Conservation (phyloP, 441 rosid species). For the Jatropha podagrica region DNA sequence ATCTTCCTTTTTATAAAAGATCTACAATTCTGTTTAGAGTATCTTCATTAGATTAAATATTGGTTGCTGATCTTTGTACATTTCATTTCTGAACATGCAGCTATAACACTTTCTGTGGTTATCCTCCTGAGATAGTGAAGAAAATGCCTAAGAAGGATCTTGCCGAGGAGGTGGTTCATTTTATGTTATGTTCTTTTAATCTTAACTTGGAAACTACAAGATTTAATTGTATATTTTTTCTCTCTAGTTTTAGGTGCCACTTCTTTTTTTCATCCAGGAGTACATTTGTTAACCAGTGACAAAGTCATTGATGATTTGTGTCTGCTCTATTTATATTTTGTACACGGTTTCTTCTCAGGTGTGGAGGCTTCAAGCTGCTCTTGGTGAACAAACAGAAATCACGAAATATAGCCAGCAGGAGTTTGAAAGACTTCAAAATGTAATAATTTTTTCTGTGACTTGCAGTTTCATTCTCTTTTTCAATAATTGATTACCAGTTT, state of each 20-base stretch:
- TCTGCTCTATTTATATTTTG: not conserved
- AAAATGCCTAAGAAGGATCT: conserved; percentile 96
- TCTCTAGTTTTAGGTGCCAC: not conserved
- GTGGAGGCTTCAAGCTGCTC: conserved; percentile 98
- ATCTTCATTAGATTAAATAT: not conserved
- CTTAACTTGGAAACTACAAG: conserved; percentile 8
- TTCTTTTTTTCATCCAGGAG: not conserved
- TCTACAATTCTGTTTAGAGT: not conserved
- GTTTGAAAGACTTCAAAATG: conserved; percentile 93
- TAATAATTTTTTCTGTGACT: conserved; percentile 33
- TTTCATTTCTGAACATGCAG: conserved; percentile 41
- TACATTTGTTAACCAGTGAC: conserved; percentile 9
- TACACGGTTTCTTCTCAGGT: conserved; percentile 47
- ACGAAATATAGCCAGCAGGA: conserved; percentile 88
- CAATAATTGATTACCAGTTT: not conserved
- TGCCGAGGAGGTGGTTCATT: conserved; percentile 78
- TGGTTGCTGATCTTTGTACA: conserved; percentile 4
- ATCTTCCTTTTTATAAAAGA: not conserved
- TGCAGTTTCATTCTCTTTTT: not conserved
- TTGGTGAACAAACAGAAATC: conserved; percentile 94
- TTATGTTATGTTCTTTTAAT: conserved; percentile 7
- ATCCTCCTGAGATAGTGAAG: conserved; percentile 93
- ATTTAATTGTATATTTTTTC: not conserved
- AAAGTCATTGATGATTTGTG: not conserved
- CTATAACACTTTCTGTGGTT: conserved; percentile 89